Percentiles rank a stretch among this genome's conserved stretches.
Evolutionary conservation across 306 rosid genomes (phyloP).

Genomic region (Corylus avellana): DNA sequence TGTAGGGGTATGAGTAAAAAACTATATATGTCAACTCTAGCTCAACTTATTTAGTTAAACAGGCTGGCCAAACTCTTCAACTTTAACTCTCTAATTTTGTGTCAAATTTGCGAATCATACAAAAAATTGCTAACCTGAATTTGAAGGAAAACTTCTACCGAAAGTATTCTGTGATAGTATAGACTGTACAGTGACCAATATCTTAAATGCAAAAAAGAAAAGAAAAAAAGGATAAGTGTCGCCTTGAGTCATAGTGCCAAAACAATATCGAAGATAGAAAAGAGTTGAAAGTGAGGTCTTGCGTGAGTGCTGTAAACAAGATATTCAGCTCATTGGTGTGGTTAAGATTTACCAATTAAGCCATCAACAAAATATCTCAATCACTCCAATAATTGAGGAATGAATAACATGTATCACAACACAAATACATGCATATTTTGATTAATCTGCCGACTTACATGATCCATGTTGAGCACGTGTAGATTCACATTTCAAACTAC

Average conservation of each 20-base stretch:
- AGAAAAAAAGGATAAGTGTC: background rate
- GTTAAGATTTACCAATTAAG: background rate
- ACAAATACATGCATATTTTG: too few species aligned
- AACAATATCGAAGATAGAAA: background rate
- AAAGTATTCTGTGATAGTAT: too few species aligned
- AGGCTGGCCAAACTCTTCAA: too few species aligned
- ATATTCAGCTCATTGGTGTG: slow-evolving; percentile 2
- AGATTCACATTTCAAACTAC: slow-evolving; percentile 35
- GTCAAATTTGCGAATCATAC: too few species aligned
- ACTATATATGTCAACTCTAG: too few species aligned
- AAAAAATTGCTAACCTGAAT: too few species aligned
- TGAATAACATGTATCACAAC: background rate
- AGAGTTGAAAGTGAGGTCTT: slow-evolving; percentile 14
- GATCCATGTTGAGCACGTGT: slow-evolving; percentile 36
- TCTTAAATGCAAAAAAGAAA: background rate
- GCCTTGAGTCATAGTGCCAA: background rate
- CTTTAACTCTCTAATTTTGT: too few species aligned
- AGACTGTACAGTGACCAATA: background rate
- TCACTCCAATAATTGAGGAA: slow-evolving; percentile 8
- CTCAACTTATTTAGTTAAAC: too few species aligned
- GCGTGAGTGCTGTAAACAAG: slow-evolving; percentile 19
- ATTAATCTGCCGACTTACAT: background rate
- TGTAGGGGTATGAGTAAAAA: too few species aligned
- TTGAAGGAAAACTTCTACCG: too few species aligned
- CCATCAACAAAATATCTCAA: background rate